Base-by-base conservation (phyloP, 1,284 basidiomycete species). In the Xerocomus minutiporus region DNA sequence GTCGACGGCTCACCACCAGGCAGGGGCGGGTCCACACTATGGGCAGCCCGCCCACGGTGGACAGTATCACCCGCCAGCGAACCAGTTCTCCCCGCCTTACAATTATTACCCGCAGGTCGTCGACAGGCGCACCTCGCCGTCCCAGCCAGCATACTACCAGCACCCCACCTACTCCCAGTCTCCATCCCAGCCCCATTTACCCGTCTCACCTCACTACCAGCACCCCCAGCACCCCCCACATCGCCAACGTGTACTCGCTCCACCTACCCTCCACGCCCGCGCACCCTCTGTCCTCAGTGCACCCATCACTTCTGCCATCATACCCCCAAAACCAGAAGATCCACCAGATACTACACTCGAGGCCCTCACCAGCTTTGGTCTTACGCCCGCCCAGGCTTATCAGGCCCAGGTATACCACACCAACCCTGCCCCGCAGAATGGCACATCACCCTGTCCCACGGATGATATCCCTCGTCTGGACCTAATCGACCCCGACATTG, bases 311-410 rank as follows among this genome's bases (percentile, higher is more conserved):
- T 68, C 73, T 45, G 76, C 76, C 40, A 66, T 78, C 63, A 77
- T 79, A 48, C 63, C 72, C 38, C 74, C 78, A 11, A 74, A 69
- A 48, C 76, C 78, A 54, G 79, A 82, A 50, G 81, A 83, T 58
- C 75, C 78, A n/a, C 74, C 75, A 64, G 81, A 84, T 66, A 68
- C 74, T 23, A 66, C 61, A 46, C 72, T 78, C 54, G 78, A 80
- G 57, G 70, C 73, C 20, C 66, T 76, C 45, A 74, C 76, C 29
- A 73, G 71, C 50, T 71, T 76, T 36, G 83, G 81, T 6, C 75
- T 88, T 52, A 86, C 86, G 6, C 82, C 86, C 44, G 85, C 86
- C 11, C 88, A 91, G 68, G 84, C 84, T 38, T 90, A 89, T 71
- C 88, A 88, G 64, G 81, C 81, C 6, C 85, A 89, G 66, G 76